These are phyloP conservation scores for Schwanniomyces polymorphus DNA, from an alignment of 805 yeast genomes.

Conservation along the genomic window DNA sequence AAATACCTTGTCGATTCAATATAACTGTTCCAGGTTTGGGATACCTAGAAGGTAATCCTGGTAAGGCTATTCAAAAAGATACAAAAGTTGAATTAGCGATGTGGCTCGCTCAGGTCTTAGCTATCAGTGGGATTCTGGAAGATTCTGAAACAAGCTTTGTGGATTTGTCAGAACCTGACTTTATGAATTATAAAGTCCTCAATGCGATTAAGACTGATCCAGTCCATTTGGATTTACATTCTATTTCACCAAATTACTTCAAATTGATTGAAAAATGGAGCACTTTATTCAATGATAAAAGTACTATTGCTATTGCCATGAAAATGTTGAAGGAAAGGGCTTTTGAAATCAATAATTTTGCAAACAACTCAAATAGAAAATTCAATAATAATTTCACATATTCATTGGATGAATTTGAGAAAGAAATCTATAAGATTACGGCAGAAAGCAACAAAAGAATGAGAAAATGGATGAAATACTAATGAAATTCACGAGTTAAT, in stretches of 20 bases:
- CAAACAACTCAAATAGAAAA: constrained; percentile 52
- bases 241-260: constrained; percentile 67
- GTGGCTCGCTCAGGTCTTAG: constrained; percentile 84
- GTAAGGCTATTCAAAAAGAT: constrained; percentile 55
- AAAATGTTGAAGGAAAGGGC: constrained; percentile 63
- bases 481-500: neutral
- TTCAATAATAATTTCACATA: constrained; percentile 53
- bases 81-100: constrained; percentile 77
- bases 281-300: constrained; percentile 63
- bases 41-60: constrained; percentile 77
- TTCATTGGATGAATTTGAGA: constrained; percentile 78
- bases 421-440: constrained; percentile 52
- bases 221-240: constrained; percentile 61
- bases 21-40: constrained; percentile 85
- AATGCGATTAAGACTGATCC: constrained; percentile 84
- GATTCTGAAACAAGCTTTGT: constrained; percentile 52
- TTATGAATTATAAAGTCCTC: constrained; percentile 60
- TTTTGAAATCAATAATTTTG: constrained; percentile 69
- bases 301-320: constrained; percentile 50
- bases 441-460: constrained; percentile 46
- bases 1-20: constrained; percentile 77
- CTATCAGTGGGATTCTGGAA: constrained; percentile 40
- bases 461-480: constrained; percentile 36
- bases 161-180: constrained; percentile 69
- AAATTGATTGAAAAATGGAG: constrained; percentile 77